Percentiles rank a stretch among this genome's conserved stretches.
phyloP scores from a whole-genome alignment of 2,329 filamentous ascomycete species.

The Xylaria sp. region DNA sequence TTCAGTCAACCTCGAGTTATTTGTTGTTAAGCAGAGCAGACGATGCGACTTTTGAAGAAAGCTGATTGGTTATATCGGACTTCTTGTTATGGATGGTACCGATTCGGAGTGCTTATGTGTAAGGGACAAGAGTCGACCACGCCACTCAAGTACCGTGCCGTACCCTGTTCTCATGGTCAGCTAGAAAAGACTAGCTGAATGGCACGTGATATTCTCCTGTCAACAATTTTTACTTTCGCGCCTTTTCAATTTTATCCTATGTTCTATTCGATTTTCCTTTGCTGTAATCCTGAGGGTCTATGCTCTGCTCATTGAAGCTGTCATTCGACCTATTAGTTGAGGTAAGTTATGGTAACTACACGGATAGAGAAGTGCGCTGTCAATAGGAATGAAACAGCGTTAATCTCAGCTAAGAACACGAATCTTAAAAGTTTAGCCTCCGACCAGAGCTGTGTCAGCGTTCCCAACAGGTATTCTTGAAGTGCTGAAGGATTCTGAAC shows the following conservation, averaged over 20 bases:
- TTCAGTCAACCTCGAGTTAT: not conserved
- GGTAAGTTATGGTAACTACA: not conserved
- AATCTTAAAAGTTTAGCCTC: not conserved
- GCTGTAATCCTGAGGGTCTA: not conserved
- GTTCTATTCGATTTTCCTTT: not conserved
- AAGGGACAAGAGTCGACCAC: not conserved
- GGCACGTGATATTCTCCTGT: not conserved
- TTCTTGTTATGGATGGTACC: conserved; percentile 35
- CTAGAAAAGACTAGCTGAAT: not conserved
- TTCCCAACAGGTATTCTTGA: not conserved
- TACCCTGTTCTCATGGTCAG: not conserved
- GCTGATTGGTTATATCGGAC: conserved; percentile 32
- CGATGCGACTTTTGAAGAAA: conserved; percentile 3
- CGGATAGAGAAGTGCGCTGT: not conserved
- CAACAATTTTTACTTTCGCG: not conserved
- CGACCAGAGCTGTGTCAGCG: not conserved
- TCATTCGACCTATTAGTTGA: not conserved
- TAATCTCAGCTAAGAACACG: not conserved
- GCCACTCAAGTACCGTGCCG: conserved; percentile 6
- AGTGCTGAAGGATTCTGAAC: conserved; percentile 5
- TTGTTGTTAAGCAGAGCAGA: not conserved
- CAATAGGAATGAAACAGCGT: not conserved
- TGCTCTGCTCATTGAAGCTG: not conserved
- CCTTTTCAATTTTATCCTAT: not conserved
- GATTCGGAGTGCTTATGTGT: conserved; percentile 22